These are phyloP conservation scores for Limtongozyma cylindracea DNA, from an alignment of 805 yeast genomes.

Conservation along the genomic window DNA sequence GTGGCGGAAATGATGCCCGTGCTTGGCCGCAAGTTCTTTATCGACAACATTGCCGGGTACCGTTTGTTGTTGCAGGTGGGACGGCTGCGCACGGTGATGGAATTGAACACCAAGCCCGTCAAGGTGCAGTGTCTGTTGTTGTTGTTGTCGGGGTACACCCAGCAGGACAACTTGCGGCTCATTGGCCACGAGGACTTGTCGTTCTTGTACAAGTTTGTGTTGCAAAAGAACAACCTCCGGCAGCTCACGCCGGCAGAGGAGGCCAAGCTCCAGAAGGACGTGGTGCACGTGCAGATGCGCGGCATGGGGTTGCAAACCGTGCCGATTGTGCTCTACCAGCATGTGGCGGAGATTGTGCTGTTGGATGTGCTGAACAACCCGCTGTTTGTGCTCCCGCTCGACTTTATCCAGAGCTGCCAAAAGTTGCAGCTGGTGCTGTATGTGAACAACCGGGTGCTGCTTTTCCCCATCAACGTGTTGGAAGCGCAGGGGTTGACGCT, in stretches of 20 bases:
- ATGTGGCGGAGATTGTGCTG: conserved; percentile 56
- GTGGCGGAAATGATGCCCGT: conserved; percentile 48
- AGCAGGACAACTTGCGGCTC: conserved; percentile 49
- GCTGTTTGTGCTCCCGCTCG: conserved; percentile 58
- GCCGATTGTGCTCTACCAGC: conserved; percentile 61
- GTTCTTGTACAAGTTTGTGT: conserved; percentile 56
- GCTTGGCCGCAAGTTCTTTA: conserved; percentile 55
- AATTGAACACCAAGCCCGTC: conserved; percentile 51
- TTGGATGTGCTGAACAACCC: conserved; percentile 76
- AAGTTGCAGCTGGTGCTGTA: conserved; percentile 43
- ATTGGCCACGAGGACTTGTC: conserved; percentile 71
- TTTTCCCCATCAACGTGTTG: conserved; percentile 48
- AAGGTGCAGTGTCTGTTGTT: conserved; percentile 52
- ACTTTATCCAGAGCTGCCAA: conserved; percentile 63
- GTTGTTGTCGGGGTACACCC: conserved; percentile 53
- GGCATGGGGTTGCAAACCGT: conserved; percentile 59
- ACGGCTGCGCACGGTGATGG: conserved; percentile 45
- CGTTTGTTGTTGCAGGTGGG: conserved; percentile 59
- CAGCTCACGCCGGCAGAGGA: conserved; percentile 47
- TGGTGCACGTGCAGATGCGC: conserved; percentile 47
- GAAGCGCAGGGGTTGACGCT: conserved; percentile 42
- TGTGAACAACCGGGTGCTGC: conserved; percentile 46
- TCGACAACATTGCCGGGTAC: conserved; percentile 44
- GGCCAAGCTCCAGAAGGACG: conserved; percentile 33
- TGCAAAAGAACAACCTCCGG: conserved; percentile 35